phyloP scores from a whole-genome alignment of 176 grass and related monocot species.

The Triticum dicoccoides region DNA sequence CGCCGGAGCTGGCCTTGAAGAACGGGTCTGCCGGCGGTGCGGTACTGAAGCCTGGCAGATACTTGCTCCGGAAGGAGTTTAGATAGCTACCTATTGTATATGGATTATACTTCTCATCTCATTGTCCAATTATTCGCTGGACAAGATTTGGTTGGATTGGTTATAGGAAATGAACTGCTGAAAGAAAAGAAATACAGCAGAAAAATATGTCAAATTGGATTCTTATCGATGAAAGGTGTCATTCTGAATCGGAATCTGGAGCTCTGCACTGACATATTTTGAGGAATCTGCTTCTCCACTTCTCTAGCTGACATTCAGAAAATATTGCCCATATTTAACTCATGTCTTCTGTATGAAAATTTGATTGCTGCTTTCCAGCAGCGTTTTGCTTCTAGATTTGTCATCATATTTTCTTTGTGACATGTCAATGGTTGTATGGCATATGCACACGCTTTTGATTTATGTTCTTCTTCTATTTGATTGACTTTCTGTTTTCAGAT shows the following conservation, averaged over 20 bases:
- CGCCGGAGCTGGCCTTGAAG: no score
- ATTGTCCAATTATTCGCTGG: conserved; percentile 23
- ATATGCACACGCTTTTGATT: no score
- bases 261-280: not conserved
- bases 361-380: no score
- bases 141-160: conserved; percentile 3
- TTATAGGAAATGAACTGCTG: not conserved
- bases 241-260: not conserved
- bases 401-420: no score
- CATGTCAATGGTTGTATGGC: no score
- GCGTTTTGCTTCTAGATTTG: no score
- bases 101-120: not conserved
- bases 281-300: not conserved
- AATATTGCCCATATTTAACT: not conserved
- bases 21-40: no score
- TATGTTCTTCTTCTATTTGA: not conserved
- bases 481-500: not conserved
- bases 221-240: not conserved
- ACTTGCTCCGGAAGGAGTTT: conserved; percentile 28
- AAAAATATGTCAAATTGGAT: not conserved
- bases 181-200: not conserved
- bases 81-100: conserved; percentile 23
- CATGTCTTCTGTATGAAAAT: no score
- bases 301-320: not conserved
- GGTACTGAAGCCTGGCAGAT: no score